Base-by-base conservation (phyloP, 768 basidiomycete genomes). In the Serendipita sp. region DNA sequence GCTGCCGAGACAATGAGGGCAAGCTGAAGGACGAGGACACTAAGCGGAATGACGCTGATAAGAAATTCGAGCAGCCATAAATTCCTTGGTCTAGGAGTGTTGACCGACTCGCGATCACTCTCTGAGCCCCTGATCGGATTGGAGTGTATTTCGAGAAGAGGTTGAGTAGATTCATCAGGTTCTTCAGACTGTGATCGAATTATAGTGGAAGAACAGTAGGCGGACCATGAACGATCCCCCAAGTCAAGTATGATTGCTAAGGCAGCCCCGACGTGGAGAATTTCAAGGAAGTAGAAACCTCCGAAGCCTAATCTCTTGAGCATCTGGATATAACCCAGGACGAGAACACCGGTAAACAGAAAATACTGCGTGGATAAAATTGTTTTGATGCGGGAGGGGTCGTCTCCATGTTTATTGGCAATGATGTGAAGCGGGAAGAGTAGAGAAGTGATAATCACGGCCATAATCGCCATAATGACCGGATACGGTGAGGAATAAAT, bases 401-500 rank as follows among this genome's bases (percentile, higher is more conserved):
- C 44, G 65, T 32, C 67, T 65, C 63, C 68, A 68, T 65, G 72
- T 68, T 67, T 73, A 69, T 70, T 67, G 67, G 75, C 10, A 73
- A 75, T 65, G 70, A 75, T 72, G 0, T 77, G 75, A 36, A 83
- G 69, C 28, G 78, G 71, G 28, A 80, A 69, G 10, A 78, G 76
- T 15, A 78, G 73, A 0, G 75, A 69, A 16, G 87, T 73, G 69
- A 82, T 85, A 1, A 79, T 75, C 13, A 84, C 70, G 15, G 79
- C 76, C n/a, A 79, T 68, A 36, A 78, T 75, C 0, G 83, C 81
- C 23, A 75, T 67, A 11, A 84, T 70, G 13, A 85, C 80, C 13
- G 80, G 69, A 65, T 80, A 79, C 2, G 80, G 79, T 4, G 77
- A 78, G 1, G 85, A 80, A 70, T 89, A 83, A 7, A 83, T 74